These are phyloP conservation scores for Mucor circinelloides DNA, from an alignment of 371 early-diverging fungal genomes.

Conservation along the genomic window DNA sequence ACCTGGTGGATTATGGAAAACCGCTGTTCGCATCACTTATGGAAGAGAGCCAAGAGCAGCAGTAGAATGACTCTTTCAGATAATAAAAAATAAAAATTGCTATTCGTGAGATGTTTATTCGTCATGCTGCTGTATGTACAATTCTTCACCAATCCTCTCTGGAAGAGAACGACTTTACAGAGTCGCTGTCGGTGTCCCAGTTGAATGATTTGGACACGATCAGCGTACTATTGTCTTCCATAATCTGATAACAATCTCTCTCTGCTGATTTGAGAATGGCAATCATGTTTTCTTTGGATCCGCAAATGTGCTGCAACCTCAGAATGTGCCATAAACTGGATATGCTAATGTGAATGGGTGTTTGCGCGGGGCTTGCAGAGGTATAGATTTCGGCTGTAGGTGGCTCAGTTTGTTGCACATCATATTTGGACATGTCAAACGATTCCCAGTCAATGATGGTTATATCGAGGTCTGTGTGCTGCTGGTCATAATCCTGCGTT, in stretches of 20 bases:
- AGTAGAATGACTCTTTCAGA: neutral
- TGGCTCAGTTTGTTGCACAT: neutral
- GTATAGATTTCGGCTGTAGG: slow-evolving; percentile 6
- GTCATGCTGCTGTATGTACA: neutral
- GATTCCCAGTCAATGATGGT: slow-evolving; percentile 6
- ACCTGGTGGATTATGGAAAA: slow-evolving; percentile 34
- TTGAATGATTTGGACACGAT: neutral
- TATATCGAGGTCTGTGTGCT: neutral
- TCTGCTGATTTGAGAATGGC: neutral
- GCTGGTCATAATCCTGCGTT: neutral
- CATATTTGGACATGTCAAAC: slow-evolving; percentile 1
- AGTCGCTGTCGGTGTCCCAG: neutral
- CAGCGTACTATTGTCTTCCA: neutral
- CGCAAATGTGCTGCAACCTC: slow-evolving; percentile 38
- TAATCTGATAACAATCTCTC: neutral
- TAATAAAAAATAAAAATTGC: neutral
- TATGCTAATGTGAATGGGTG: slow-evolving; percentile 16
- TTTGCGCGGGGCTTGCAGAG: neutral
- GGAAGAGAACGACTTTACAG: neutral
- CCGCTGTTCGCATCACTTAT: slow-evolving; percentile 21
- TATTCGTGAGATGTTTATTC: neutral
- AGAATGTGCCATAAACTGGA: slow-evolving; percentile 35
- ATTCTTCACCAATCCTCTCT: neutral
- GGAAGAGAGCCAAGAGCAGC: neutral
- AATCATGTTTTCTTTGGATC: slow-evolving; percentile 11